Conservation (phyloP, 1,284 basidiomycete species). For the Leucoagaricus sp. region DNA sequence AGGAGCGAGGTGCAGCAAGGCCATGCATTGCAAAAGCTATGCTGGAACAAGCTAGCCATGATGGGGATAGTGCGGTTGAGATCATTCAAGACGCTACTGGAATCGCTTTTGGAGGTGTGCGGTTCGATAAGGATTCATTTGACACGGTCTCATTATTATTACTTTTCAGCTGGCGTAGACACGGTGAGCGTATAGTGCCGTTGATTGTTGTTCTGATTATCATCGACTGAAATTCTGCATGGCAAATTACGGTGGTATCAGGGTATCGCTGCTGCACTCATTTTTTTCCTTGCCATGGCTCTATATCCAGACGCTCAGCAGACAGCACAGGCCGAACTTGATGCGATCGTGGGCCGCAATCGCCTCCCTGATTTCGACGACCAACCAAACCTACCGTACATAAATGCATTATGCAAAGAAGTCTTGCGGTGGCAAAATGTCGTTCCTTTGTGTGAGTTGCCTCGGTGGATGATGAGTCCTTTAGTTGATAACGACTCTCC, state of each 20-base stretch:
- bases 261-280: background rate
- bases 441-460: background rate
- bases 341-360: conserved; percentile 11
- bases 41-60: background rate
- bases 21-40: background rate
- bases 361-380: conserved; percentile 11
- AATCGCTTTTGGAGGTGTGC: conserved; percentile 2
- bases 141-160: too few relatives aligned
- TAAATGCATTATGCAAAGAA: conserved; percentile 4
- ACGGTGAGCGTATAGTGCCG: background rate
- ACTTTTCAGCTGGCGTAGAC: background rate
- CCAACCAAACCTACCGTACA: too few relatives aligned
- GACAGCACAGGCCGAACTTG: conserved; percentile 20
- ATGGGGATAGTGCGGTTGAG: background rate
- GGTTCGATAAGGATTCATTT: background rate
- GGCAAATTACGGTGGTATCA: too few relatives aligned
- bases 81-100: background rate
- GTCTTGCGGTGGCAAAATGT: background rate
- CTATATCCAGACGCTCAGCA: conserved; percentile 20
- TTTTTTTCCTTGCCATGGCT: conserved; percentile 23
- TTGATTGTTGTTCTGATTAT: background rate
- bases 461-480: background rate
- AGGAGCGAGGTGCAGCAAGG: background rate
- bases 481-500: background rate
- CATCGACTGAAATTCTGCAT: background rate